Conservation (phyloP, 441 rosid species). For the Croton laevigatus region DNA sequence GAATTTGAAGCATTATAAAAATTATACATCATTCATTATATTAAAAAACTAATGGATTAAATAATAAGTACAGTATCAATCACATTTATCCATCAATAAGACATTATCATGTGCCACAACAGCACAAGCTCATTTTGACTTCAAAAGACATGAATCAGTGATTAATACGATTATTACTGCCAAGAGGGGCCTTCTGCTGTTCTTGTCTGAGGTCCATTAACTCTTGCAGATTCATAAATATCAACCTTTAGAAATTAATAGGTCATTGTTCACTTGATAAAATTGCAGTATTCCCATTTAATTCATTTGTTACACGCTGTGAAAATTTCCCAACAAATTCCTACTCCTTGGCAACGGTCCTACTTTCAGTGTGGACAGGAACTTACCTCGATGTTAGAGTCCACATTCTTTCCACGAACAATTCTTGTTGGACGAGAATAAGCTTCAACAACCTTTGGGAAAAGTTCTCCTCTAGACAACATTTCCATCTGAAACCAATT, state of each 20-base stretch:
- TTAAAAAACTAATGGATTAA: no score
- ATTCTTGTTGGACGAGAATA: conserved; percentile 98
- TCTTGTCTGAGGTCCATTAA: no score
- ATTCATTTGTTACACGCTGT: background rate
- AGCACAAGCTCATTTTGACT: no score
- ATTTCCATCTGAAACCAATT: conserved; percentile 65
- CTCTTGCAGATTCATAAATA: no score
- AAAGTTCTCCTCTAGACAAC: conserved; percentile 56
- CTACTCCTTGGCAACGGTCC: background rate
- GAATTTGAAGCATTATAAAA: background rate
- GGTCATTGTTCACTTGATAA: background rate
- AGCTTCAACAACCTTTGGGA: conserved; percentile 81
- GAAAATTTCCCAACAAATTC: background rate
- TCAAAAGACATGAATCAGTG: no score
- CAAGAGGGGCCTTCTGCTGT: no score
- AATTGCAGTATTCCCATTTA: no score
- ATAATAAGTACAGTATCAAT: no score
- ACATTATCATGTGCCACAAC: no score
- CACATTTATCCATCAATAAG: no score
- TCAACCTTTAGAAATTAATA: no score
- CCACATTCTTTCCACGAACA: conserved; percentile 83
- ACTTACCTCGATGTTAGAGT: conserved; percentile 58
- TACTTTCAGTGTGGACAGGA: background rate
- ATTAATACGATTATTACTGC: no score
- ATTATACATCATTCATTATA: background rate